Conservation (phyloP, 129 eudicot genomes). For the Pulicaria dysenterica region DNA sequence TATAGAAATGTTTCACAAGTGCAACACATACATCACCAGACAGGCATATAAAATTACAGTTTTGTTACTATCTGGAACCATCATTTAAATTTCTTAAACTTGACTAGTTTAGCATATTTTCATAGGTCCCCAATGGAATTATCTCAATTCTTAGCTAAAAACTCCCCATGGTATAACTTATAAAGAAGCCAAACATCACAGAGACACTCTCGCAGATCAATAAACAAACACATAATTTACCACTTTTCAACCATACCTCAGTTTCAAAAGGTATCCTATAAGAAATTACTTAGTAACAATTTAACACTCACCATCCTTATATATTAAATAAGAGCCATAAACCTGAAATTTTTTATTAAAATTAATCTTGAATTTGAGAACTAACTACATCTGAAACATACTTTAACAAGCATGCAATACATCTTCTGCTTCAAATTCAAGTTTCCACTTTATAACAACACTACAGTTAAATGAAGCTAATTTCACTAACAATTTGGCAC, state of each 20-base stretch:
- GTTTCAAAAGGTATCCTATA: constrained; percentile 12
- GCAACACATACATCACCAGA: neutral
- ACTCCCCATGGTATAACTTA: neutral
- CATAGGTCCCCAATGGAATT: constrained; percentile 3
- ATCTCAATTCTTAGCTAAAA: neutral
- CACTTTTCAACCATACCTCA: neutral
- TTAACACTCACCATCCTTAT: constrained; percentile 1
- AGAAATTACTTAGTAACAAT: constrained; percentile 1
- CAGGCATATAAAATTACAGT: neutral
- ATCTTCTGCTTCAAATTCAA: neutral
- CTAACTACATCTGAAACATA: neutral
- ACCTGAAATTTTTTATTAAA: neutral
- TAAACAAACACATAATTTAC: neutral
- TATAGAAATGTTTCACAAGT: neutral
- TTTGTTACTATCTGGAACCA: neutral
- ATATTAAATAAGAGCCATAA: neutral
- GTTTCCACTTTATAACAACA: neutral
- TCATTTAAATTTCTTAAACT: neutral
- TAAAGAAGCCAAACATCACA: neutral
- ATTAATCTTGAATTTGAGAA: neutral
- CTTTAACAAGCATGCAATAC: constrained; percentile 1
- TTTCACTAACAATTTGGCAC: neutral
- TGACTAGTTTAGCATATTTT: constrained; percentile 6
- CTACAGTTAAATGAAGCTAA: neutral
- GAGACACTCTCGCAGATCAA: neutral